Base-by-base conservation (phyloP, 495 filamentous ascomycete genomes). In the Lepraria neglecta region DNA sequence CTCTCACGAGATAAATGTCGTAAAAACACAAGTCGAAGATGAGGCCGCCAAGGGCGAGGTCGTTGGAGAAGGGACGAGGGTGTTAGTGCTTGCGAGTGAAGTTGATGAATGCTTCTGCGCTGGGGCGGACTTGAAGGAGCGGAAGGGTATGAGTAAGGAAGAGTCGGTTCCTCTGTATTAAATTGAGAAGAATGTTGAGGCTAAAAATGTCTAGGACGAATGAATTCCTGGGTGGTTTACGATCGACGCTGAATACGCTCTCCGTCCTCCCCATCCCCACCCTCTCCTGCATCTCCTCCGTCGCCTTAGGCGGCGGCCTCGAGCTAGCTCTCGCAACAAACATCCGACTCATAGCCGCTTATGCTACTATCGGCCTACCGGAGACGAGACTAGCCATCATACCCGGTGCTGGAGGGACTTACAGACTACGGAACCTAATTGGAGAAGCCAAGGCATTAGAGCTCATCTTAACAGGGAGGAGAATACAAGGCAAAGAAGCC, bases 321-420 rank as follows among this genome's bases (percentile, higher is more conserved):
- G 94, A 98, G 70, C 81, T 98, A 30, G 92, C 90, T 2, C 80
- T 98, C 14, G 81, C 85, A 65, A 96, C 91, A 3, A 82, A 90
- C 69, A 82, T 98, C 67, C 88, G 94, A 59, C 84, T 98, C 58
- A 84, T 96, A 65, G 78, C 83, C 42, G 86, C 87, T 14, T 83
- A 80, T 46, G 85, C 88, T 27, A 74, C 77, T 50, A 84, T 98
- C 59, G 92, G 83, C 1, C 81, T 98, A 3, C 94, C 94, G 3
- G 94, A 98, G 68, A 97, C 94, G 0, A 76, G 90, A 0, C 80
- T 98, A 1, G 94, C 87, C 27, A 97, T 98, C 67, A 87, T 97
- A 61, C 94, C 94, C 6, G 94, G 94, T 47, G 95, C 94, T 0
- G 94, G 94, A 6, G 94, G 94, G 19, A 96, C 91, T 0, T 91